These are phyloP conservation scores for Cephalotrichum gorgonifer DNA, from an alignment of 2,329 filamentous ascomycete species.

Conservation along the genomic window DNA sequence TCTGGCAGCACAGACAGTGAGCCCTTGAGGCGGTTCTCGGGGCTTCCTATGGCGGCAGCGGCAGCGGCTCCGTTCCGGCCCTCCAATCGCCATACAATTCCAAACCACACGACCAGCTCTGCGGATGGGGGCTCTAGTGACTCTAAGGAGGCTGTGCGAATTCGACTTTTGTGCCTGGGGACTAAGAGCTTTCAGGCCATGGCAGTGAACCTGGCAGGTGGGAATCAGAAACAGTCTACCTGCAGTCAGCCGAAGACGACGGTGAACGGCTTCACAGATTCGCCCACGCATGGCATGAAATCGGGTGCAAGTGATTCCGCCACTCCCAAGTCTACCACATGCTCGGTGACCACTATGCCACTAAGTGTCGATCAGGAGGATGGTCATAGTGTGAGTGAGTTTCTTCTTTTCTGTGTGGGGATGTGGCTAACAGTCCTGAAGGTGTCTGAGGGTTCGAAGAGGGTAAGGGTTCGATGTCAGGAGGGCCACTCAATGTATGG, in stretches of 20 bases:
- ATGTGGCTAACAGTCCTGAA: background rate
- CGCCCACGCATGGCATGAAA: background rate
- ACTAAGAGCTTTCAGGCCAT: background rate
- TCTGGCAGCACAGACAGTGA: conserved; percentile 10
- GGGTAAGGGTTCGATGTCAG: background rate
- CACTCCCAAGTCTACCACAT: conserved; percentile 24
- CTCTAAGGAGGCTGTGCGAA: background rate
- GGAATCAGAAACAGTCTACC: conserved; percentile 5
- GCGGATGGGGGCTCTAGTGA: background rate
- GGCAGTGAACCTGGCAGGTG: background rate
- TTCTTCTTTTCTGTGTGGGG: background rate
- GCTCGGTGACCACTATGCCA: conserved; percentile 44
- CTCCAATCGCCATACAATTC: background rate
- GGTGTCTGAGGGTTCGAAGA: conserved; percentile 1
- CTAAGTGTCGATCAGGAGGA: conserved; percentile 27
- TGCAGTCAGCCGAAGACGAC: background rate
- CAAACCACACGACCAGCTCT: background rate
- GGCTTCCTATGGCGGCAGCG: conserved; percentile 34
- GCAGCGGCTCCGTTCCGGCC: conserved; percentile 39
- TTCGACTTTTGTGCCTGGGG: background rate
- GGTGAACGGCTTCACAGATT: background rate
- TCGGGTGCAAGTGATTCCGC: background rate
- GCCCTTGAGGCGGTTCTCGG: conserved; percentile 20
- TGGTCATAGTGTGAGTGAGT: background rate
- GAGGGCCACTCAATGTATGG: conserved; percentile 3